phyloP scores from a whole-genome alignment of 306 rosid genomes.

The Prunus padus region DNA sequence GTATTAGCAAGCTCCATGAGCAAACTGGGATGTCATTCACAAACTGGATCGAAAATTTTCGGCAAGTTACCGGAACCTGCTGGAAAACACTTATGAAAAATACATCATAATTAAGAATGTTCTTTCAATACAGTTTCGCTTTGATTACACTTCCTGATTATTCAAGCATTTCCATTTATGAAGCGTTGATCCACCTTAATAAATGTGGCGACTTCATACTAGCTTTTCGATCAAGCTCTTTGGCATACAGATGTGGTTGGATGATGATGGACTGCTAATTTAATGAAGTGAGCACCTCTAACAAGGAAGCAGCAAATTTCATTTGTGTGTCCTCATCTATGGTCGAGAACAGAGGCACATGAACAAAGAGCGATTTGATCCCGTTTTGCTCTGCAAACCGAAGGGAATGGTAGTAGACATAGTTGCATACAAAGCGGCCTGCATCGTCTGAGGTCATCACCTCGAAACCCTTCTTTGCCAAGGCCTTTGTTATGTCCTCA shows the following conservation, averaged over 20 bases:
- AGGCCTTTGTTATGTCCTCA: constrained; percentile 70
- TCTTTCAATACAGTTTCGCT: constrained; percentile 17
- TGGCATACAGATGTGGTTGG: constrained; percentile 22
- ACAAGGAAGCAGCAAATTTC: constrained; percentile 83
- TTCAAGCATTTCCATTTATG: constrained; percentile 24
- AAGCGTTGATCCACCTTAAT: constrained; percentile 28
- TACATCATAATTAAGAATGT: constrained; percentile 18
- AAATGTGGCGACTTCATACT: constrained; percentile 19
- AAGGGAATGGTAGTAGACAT: constrained; percentile 93
- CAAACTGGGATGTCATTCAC: constrained; percentile 17
- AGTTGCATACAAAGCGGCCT: constrained; percentile 95
- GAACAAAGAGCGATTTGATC: constrained; percentile 80
- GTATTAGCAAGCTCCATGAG: background rate
- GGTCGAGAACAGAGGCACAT: constrained; percentile 83
- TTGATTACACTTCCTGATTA: constrained; percentile 20
- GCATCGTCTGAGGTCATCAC: constrained; percentile 92
- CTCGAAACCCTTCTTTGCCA: constrained; percentile 70
- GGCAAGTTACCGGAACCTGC: constrained; percentile 14
- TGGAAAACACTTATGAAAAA: constrained; percentile 4
- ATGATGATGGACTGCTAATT: constrained; percentile 31
- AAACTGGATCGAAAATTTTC: constrained; percentile 11
- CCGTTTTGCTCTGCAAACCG: constrained; percentile 74
- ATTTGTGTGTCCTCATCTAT: constrained; percentile 78
- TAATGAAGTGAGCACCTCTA: constrained; percentile 70
- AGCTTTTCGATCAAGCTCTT: background rate